Base-by-base conservation (phyloP, 768 basidiomycete species). In the Suillus sp. region DNA sequence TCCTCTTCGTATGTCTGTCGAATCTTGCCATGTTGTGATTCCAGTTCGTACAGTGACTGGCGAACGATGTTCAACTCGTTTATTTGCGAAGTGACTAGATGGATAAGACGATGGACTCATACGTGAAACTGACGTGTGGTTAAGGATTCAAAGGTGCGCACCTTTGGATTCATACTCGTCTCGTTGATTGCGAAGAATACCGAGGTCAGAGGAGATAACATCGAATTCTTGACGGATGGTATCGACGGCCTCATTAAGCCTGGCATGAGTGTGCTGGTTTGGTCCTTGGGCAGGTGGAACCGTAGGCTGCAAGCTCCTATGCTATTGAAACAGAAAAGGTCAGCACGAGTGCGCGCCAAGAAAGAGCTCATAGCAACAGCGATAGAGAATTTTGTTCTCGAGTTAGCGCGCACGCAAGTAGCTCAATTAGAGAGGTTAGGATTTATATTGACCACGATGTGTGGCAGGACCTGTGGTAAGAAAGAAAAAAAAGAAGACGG, bases 161-260 rank as follows among this genome's bases (percentile, higher is more conserved):
- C 96, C 85, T 83, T 95, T 95, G 7, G 80, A 81, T 77, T 98
- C 96, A 72, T 88, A 92, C 62, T 98, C 96, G 68, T 97, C 95
- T 57, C 92, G 81, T 77, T 96, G 92, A 35, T 79, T 82, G 61
- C 93, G 84, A 68, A 91, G 80, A 11, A 83, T 70, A n/a, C 77
- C 79, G 57, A 91, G 77, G 71, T 97, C 95, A 54, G 81, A 78
- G 10, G 85, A 78, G 64, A 96, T 78, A 61, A 79, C 79, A 58
- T 97, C 95, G 71, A 93, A 95, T 78, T 98, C 96, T 60, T 86
- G 85, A 66, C 89, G 84, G 70, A 97, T 88, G 63, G 82, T 80
- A 53, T 96, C 95, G 65, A 98, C 84, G 27, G 89, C 83, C 62
- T 96, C 94, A 60, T 85, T 86, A 65, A 96, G 78, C 55, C 92